Conservation (phyloP, 1,284 basidiomycete genomes). For the Trametes pubescens region DNA sequence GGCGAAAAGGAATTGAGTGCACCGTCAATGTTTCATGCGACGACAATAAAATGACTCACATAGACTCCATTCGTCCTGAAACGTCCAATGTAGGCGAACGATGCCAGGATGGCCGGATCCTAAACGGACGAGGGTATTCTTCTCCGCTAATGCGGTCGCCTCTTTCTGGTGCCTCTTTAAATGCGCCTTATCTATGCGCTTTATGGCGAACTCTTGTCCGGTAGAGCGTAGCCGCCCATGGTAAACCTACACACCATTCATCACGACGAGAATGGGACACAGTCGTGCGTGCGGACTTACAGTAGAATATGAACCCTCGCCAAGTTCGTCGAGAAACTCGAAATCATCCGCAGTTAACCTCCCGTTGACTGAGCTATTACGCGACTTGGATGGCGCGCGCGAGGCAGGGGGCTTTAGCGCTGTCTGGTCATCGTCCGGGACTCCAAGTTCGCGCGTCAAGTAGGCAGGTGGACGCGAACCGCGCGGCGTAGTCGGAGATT, state of each 20-base stretch:
- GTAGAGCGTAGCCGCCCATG: constrained; percentile 62
- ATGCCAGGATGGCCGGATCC: constrained; percentile 83
- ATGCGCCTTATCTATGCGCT: constrained; percentile 80
- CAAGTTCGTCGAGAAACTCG: constrained; percentile 72
- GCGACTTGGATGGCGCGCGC: constrained; percentile 51
- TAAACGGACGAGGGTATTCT: constrained; percentile 67
- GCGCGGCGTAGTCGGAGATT: constrained; percentile 54
- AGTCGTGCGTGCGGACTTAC: constrained; percentile 49
- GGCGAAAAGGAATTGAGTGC: not conserved
- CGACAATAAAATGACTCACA: constrained; percentile 62
- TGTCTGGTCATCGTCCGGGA: constrained; percentile 47
- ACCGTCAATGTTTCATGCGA: not conserved
- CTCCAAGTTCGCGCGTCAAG: constrained; percentile 65
- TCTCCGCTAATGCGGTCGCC: constrained; percentile 70
- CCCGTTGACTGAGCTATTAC: constrained; percentile 56
- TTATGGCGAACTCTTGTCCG: constrained; percentile 76
- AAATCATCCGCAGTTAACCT: constrained; percentile 64
- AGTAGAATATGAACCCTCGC: constrained; percentile 85
- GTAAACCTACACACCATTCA: constrained; percentile 57
- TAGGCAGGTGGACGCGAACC: constrained; percentile 62
- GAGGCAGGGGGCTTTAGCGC: constrained; percentile 42
- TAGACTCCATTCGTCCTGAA: constrained; percentile 85
- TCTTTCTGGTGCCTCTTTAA: constrained; percentile 73
- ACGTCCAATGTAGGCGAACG: constrained; percentile 82
- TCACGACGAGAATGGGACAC: constrained; percentile 28